Conservation (phyloP, 2,329 filamentous ascomycete genomes). For the Hysterium pulicare region DNA sequence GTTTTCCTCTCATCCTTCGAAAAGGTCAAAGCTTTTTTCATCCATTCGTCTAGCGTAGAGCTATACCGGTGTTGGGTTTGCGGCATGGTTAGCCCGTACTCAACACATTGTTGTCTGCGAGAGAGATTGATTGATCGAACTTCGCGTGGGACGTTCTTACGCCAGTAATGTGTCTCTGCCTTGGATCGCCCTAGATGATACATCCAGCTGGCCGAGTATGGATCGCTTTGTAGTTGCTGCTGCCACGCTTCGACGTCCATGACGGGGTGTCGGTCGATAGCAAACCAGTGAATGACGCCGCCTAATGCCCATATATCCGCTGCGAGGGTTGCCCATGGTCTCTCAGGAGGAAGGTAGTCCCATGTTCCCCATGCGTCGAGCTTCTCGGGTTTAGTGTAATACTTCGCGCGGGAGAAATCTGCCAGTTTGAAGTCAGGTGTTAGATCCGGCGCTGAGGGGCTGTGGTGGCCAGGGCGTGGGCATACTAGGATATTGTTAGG, state of each 20-base stretch:
- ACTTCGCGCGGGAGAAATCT: neutral
- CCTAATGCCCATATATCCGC: neutral
- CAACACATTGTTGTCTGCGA: neutral
- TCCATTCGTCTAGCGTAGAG: neutral
- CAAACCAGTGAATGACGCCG: neutral
- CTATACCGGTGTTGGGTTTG: too few relatives aligned
- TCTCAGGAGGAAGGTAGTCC: neutral
- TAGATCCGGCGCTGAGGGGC: neutral
- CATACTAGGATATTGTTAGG: neutral
- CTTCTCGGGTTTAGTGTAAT: neutral
- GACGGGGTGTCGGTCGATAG: neutral
- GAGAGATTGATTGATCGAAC: neutral
- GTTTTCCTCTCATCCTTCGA: neutral
- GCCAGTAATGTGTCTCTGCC: neutral
- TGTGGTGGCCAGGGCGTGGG: neutral
- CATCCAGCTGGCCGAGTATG: neutral
- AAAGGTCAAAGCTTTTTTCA: neutral
- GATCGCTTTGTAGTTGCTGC: neutral
- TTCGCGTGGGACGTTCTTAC: neutral
- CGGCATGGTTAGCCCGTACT: neutral
- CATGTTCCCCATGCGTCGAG: neutral
- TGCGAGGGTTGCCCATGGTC: neutral
- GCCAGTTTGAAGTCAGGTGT: neutral
- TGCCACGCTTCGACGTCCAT: neutral
- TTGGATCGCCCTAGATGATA: neutral